Evolutionary conservation across 2,329 filamentous ascomycete genomes (phyloP).

Genomic region (Fusarium sp.): DNA sequence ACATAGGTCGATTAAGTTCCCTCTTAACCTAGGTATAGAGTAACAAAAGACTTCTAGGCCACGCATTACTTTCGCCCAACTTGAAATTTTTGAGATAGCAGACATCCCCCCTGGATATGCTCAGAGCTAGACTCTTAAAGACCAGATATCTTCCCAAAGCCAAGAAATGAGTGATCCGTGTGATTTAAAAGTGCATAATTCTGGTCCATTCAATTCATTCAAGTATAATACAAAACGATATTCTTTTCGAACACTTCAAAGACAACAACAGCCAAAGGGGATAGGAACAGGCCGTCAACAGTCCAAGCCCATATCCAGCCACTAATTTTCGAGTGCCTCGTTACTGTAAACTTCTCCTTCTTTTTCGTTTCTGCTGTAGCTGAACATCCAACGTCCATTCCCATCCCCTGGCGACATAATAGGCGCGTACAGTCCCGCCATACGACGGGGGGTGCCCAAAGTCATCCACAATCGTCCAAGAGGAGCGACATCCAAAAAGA

Average conservation of each 20-base stretch:
- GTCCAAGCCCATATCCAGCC: neutral
- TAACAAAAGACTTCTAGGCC: neutral
- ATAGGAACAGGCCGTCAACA: neutral
- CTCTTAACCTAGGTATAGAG: neutral
- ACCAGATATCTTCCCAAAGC: neutral
- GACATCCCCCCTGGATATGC: neutral
- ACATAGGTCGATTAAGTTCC: neutral
- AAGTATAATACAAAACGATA: slow-evolving; percentile 14
- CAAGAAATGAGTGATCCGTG: neutral
- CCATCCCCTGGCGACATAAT: slow-evolving; percentile 1
- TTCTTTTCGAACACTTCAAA: slow-evolving; percentile 2
- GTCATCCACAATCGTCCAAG: neutral
- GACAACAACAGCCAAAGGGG: neutral
- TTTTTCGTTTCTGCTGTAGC: neutral
- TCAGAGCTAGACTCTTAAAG: neutral
- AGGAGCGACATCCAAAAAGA: slow-evolving; percentile 1
- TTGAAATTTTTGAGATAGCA: neutral
- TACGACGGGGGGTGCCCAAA: neutral
- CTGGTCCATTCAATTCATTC: slow-evolving; percentile 6
- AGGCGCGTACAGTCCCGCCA: slow-evolving; percentile 14
- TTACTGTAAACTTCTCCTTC: neutral
- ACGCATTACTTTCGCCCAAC: neutral
- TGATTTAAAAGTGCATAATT: neutral
- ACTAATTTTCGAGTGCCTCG: neutral
- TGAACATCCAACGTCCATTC: neutral